phyloP scores from a whole-genome alignment of 2,329 filamentous ascomycete genomes.

The Penicillium brasilianum region DNA sequence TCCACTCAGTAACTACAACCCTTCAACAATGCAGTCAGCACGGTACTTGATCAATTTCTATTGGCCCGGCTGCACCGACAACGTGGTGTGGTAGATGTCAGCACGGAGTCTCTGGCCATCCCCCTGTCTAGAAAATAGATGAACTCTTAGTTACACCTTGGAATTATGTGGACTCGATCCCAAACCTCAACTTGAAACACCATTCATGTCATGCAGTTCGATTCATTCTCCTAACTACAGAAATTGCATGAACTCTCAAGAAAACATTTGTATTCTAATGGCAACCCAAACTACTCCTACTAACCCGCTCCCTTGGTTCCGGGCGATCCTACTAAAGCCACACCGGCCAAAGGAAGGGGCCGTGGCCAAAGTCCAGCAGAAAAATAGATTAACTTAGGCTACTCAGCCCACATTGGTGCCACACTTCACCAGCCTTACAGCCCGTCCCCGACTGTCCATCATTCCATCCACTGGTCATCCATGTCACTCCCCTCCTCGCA shows the following conservation, averaged over 20 bases:
- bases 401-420: not conserved
- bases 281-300: not conserved
- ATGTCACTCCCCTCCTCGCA: conserved; percentile 5
- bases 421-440: conserved; percentile 11
- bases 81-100: conserved; percentile 1
- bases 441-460: conserved; percentile 5
- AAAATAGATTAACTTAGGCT: not conserved
- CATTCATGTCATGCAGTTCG: not conserved
- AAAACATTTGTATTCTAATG: not conserved
- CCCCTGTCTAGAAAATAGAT: not conserved
- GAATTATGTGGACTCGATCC: not conserved
- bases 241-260: conserved; percentile 1
- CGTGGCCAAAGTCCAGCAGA: not conserved
- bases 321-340: not conserved
- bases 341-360: not conserved
- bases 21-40: conserved; percentile 8
- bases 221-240: not conserved
- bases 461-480: conserved; percentile 12
- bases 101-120: not conserved
- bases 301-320: not conserved
- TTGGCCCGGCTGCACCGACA: not conserved
- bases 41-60: not conserved
- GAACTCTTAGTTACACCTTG: not conserved
- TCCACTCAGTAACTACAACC: not conserved
- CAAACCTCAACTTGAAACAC: not conserved